These are phyloP conservation scores for Clitoria ternatea DNA, from an alignment of 306 rosid genomes.

Conservation along the genomic window DNA sequence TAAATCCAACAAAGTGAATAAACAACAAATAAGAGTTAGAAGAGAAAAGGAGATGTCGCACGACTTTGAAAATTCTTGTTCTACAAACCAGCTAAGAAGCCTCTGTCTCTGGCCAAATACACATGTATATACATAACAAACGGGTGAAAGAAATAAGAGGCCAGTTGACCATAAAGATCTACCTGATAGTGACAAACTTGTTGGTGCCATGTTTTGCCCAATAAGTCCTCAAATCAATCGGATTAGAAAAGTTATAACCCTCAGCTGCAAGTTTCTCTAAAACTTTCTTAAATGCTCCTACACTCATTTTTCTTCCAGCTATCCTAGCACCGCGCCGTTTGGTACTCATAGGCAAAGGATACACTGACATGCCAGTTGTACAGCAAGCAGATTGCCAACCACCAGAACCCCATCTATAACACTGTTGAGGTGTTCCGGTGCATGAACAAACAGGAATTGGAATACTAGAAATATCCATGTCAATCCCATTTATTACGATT, in stretches of 20 bases:
- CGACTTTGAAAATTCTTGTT: constrained; percentile 32
- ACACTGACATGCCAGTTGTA: constrained; percentile 73
- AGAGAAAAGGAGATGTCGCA: constrained; percentile 36
- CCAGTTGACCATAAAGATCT: constrained; percentile 28
- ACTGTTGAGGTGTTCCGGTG: constrained; percentile 87
- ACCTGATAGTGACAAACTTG: constrained; percentile 90
- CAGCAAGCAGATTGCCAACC: constrained; percentile 99
- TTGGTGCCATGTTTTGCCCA: constrained; percentile 95
- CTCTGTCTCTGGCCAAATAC: constrained; percentile 59
- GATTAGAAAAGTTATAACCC: constrained; percentile 71
- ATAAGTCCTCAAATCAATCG: constrained; percentile 72
- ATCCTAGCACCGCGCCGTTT: constrained; percentile 96
- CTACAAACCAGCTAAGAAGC: constrained; percentile 63
- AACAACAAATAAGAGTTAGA: constrained; percentile 29
- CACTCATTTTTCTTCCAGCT: constrained; percentile 98
- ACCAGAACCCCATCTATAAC: constrained; percentile 99
- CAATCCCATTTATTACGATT: constrained; percentile 74
- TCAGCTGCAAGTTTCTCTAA: constrained; percentile 94
- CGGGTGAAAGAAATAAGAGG: constrained; percentile 40
- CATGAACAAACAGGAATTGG: constrained; percentile 94
- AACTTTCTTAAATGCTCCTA: constrained; percentile 97
- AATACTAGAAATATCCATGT: constrained; percentile 77
- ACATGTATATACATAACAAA: constrained; percentile 67
- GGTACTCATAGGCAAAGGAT: constrained; percentile 97
- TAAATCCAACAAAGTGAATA: constrained; percentile 27